Percentiles rank a stretch among this genome's conserved stretches.
Evolutionary conservation across 257 asterid genomes (phyloP).

Genomic region (Solanum pennellii): DNA sequence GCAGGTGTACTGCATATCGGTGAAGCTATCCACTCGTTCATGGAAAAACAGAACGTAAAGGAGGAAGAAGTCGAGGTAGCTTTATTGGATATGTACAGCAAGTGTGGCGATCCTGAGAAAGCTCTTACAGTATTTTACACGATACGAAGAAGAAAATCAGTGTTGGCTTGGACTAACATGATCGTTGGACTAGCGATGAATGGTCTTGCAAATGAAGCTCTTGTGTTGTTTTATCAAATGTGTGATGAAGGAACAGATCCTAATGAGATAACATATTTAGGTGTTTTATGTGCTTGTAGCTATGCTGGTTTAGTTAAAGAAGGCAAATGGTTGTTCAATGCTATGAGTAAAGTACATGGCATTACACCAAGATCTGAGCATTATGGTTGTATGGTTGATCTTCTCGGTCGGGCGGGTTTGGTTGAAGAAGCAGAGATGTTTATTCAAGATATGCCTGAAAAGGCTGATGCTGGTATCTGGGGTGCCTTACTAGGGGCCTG

Average conservation of each 20-base stretch:
- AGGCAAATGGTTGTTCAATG: conserved; percentile 4
- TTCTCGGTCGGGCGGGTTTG: conserved; percentile 9
- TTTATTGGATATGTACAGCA: conserved; percentile 60
- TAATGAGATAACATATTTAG: conserved; percentile 50
- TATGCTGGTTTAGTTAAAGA: conserved; percentile 28
- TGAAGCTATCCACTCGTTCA: conserved; percentile 40
- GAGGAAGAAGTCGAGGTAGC: conserved; percentile 40
- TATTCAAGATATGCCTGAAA: neutral
- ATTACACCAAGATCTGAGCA: conserved; percentile 10
- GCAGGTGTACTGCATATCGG: conserved; percentile 56
- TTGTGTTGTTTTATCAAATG: conserved; percentile 37
- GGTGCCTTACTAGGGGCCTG: conserved; percentile 9
- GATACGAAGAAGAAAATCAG: conserved; percentile 27
- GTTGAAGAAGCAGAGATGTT: conserved; percentile 9
- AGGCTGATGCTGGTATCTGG: neutral
- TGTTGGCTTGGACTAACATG: conserved; percentile 68
- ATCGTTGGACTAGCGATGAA: conserved; percentile 55
- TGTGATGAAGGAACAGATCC: conserved; percentile 36
- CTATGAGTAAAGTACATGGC: conserved; percentile 1
- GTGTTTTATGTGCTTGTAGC: conserved; percentile 69
- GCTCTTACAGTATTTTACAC: conserved; percentile 40
- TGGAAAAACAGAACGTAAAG: conserved; percentile 31
- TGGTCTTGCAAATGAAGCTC: conserved; percentile 36
- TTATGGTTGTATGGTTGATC: conserved; percentile 12
- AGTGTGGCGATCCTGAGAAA: conserved; percentile 51